Evolutionary conservation across 805 yeast species (phyloP), one percentile per base, ranked within the genome.

Genomic region (Clavispora asparagi): DNA sequence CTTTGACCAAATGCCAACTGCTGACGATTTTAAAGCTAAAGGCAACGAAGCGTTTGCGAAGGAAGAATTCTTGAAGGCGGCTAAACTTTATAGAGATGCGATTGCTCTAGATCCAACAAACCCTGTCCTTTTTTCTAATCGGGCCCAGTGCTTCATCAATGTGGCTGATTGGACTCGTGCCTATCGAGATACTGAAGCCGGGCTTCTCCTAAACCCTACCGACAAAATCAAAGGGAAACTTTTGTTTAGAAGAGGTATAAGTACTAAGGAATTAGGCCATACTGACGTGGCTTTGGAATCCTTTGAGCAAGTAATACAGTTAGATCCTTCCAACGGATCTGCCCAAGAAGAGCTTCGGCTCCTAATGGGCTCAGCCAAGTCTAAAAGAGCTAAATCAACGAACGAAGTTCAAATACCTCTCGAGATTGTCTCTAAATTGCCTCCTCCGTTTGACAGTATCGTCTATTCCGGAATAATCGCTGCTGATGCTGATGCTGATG

Each of bases 71-170:
- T 52, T 52, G 6, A 67, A 68, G 27, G 89, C 94, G 0, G 75
- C 78, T 1, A 58, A 69, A 23, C 61, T 71, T 0, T 86, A 86
- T 59, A 60, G 77, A 10, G 74, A 76, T 42, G 89, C 91, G 3
- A 69, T 83, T 32, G 63, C 63, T 8, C 29, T 70, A 14, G 78
- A 78, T 42, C 74, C 81, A 0, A 32, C 52, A 0, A 78, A 80
- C 49, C 74, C 90, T 0, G 73, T 83, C 0, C 65, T 81, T 1
- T 81, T 73, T 57, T 77, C 91, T n/a, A 86, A 86, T 57, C 64
- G 85, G 39, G 85, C 94, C 0, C 80, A 81, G 68, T 72, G 87
- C n/a, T 72, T 76, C 50, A 58, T 84, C 36, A 80, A 81, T 46
- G 58, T 81, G 4, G 55, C 65, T 6, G 73, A 75, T 29, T 81